Conservation (phyloP, 2,329 filamentous ascomycete genomes). For the Epichloe aotearoae region DNA sequence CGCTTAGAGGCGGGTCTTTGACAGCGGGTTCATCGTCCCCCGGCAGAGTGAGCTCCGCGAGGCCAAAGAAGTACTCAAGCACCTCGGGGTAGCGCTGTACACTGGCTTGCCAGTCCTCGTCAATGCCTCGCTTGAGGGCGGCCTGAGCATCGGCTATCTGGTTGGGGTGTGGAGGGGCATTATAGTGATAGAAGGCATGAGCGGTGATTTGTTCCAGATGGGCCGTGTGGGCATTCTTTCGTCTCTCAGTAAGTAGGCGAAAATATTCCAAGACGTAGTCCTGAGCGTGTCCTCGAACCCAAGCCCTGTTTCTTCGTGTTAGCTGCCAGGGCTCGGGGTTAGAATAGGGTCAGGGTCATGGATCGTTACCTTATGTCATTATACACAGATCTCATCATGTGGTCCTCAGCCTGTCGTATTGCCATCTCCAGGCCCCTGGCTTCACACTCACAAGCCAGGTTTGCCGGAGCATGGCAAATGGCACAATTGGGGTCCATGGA, state of each 20-base stretch:
- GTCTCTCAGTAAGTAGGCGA: slow-evolving; percentile 44
- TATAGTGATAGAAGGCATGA: slow-evolving; percentile 44
- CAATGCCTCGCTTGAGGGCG: slow-evolving; percentile 58
- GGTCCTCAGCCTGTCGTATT: slow-evolving; percentile 47
- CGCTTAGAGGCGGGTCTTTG: slow-evolving; percentile 46
- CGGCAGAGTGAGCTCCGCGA: slow-evolving; percentile 55
- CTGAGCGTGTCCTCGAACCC: slow-evolving; percentile 52
- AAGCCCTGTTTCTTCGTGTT: slow-evolving; percentile 30
- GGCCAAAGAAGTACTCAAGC: slow-evolving; percentile 65
- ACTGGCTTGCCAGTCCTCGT: slow-evolving; percentile 64
- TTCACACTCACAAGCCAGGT: slow-evolving; percentile 50
- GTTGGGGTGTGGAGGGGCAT: slow-evolving; percentile 42
- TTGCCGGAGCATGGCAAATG: slow-evolving; percentile 49
- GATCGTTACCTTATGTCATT: slow-evolving; percentile 45
- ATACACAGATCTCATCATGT: slow-evolving; percentile 50
- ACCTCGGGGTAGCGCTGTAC: slow-evolving; percentile 69
- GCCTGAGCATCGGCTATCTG: slow-evolving; percentile 53
- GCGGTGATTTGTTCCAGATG: slow-evolving; percentile 43
- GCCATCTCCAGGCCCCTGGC: slow-evolving; percentile 50
- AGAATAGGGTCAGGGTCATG: neutral
- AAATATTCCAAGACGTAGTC: slow-evolving; percentile 58
- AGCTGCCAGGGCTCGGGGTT: slow-evolving; percentile 3
- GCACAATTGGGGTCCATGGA: slow-evolving; percentile 60
- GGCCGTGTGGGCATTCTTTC: slow-evolving; percentile 41
- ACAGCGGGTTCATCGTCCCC: slow-evolving; percentile 46